A percentile compares a stretch with the other conserved stretches of the same genome.
These are phyloP conservation scores for Termitomyces sp. DNA, from an alignment of 768 basidiomycete genomes.

Conservation along the genomic window DNA sequence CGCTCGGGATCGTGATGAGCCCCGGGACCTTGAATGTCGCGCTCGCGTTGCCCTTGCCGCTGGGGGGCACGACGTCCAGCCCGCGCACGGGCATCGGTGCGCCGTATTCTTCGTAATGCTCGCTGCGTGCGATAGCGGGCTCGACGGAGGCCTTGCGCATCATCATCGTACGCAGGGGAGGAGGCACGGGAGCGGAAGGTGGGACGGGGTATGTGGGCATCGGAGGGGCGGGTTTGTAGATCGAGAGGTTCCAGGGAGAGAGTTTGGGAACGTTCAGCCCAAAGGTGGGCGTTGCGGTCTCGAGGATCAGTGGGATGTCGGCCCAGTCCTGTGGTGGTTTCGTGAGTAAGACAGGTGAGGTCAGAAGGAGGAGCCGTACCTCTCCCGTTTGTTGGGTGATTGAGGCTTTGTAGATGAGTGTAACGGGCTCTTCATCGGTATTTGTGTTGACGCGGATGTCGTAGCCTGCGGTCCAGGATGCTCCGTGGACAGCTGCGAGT, in stretches of 20 bases:
- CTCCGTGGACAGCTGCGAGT: slow-evolving; percentile 3
- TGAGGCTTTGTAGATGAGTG: slow-evolving; percentile 32
- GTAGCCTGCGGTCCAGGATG: slow-evolving; percentile 29
- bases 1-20: slow-evolving; percentile 19
- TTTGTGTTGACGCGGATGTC: slow-evolving; percentile 34
- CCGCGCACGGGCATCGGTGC: not conserved
- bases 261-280: slow-evolving; percentile 27
- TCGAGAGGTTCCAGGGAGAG: slow-evolving; percentile 20
- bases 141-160: not conserved
- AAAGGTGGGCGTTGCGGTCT: slow-evolving; percentile 34
- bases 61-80: slow-evolving; percentile 4
- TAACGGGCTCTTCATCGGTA: slow-evolving; percentile 21
- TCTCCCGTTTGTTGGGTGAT: slow-evolving; percentile 36
- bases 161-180: no score
- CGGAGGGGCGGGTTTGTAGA: not conserved
- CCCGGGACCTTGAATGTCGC: slow-evolving; percentile 23
- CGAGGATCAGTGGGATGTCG: slow-evolving; percentile 31
- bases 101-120: no score
- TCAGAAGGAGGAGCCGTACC: slow-evolving; percentile 15
- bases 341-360: not conserved
- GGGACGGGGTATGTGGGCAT: not conserved
- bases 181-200: not conserved
- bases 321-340: slow-evolving; percentile 25
- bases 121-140: no score
- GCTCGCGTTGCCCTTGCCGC: slow-evolving; percentile 17